Conservation (phyloP, 768 basidiomycete species). For the Sporobolomyces pararoseus region DNA sequence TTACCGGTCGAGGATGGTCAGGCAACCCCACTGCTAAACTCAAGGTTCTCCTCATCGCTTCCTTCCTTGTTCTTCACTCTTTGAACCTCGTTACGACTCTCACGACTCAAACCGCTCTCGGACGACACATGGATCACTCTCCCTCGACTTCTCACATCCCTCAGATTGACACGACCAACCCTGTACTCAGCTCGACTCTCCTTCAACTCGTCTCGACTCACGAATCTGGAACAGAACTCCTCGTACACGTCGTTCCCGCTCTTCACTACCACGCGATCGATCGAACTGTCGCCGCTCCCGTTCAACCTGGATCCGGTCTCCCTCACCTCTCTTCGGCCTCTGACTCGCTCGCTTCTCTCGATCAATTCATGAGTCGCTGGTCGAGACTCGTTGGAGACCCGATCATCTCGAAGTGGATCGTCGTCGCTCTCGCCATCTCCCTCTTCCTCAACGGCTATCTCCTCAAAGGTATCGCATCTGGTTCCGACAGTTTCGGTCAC, state of each 20-base stretch:
- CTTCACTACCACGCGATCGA: conserved; percentile 58
- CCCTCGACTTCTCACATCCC: conserved; percentile 48
- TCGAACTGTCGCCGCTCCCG: conserved; percentile 21
- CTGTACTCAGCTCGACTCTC: conserved; percentile 60
- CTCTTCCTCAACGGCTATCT: conserved; percentile 89
- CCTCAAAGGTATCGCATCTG: conserved; percentile 61
- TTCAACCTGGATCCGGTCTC: background rate
- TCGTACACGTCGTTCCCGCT: conserved; percentile 62
- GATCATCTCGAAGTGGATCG: conserved; percentile 89
- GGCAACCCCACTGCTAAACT: conserved; percentile 81
- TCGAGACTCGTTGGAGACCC: conserved; percentile 89
- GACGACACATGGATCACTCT: conserved; percentile 52
- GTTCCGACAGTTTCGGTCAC: conserved; percentile 49
- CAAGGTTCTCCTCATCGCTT: conserved; percentile 83
- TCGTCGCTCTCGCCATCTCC: conserved; percentile 75
- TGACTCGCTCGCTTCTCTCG: conserved; percentile 52
- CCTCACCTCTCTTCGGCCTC: conserved; percentile 42
- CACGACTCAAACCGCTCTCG: conserved; percentile 61
- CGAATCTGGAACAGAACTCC: conserved; percentile 49
- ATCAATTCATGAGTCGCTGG: conserved; percentile 86
- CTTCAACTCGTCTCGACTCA: conserved; percentile 56
- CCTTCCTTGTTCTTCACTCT: conserved; percentile 85
- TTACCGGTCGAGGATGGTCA: conserved; percentile 36
- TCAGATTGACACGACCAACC: conserved; percentile 68
- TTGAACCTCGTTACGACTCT: conserved; percentile 90